Evolutionary conservation across 371 early-diverging fungal genomes (phyloP).

Genomic region (Umbelopsis sp.): DNA sequence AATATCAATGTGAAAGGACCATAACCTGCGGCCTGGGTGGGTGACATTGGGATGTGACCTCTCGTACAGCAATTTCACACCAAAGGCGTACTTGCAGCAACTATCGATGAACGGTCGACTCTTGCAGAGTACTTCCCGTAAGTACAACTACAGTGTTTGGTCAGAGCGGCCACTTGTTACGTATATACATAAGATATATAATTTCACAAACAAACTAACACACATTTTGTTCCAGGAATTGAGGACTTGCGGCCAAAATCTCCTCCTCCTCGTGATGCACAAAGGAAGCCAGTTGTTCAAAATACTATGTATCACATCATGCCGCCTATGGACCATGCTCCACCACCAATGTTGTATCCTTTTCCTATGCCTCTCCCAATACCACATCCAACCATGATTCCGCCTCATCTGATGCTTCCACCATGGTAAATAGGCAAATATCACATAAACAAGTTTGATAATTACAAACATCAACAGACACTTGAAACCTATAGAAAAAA

Average conservation of each 20-base stretch:
- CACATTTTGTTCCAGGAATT: background rate
- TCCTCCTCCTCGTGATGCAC: slow-evolving; percentile 15
- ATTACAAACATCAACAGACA: too few species aligned
- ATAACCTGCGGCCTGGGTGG: slow-evolving; percentile 27
- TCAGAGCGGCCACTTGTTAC: background rate
- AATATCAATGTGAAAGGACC: slow-evolving; percentile 10
- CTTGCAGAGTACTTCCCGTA: slow-evolving; percentile 26
- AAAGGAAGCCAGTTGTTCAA: background rate
- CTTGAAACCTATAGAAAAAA: background rate
- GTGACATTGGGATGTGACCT: slow-evolving; percentile 25
- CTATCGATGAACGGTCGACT: slow-evolving; percentile 6
- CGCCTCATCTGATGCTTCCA: background rate
- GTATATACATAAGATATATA: background rate
- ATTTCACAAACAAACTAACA: background rate
- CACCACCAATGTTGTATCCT: background rate
- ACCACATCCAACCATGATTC: background rate
- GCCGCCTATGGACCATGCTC: background rate
- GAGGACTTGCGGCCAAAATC: slow-evolving; percentile 19
- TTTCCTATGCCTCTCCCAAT: slow-evolving; percentile 2
- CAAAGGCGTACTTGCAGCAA: slow-evolving; percentile 23
- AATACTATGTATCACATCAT: background rate
- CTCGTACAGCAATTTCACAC: slow-evolving; percentile 27
- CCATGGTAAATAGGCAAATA: background rate
- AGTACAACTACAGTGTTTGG: background rate
- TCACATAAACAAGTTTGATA: too few species aligned